phyloP scores from a whole-genome alignment of 2,329 filamentous ascomycete genomes.

The Ceratocystiopsis brevicomis region DNA sequence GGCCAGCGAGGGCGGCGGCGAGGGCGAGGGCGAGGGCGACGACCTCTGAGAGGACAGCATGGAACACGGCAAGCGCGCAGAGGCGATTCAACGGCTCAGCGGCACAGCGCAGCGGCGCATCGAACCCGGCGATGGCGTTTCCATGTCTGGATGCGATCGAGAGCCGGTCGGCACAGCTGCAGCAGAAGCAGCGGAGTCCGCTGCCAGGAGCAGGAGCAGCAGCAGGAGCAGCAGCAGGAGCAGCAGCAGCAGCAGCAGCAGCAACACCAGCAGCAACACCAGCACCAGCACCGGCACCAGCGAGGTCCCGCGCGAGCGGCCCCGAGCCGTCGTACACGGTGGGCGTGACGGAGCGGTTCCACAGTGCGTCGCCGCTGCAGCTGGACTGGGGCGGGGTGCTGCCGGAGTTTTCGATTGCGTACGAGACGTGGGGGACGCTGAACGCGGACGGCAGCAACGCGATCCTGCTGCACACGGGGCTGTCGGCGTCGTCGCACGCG shows the following conservation, averaged over 20 bases:
- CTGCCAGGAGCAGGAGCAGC: neutral
- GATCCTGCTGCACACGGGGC: constrained; percentile 79
- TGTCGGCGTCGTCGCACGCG: constrained; percentile 94
- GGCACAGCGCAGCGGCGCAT: constrained; percentile 24
- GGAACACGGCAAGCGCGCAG: no score
- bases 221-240: neutral
- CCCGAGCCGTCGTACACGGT: constrained; percentile 90
- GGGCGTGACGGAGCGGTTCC: constrained; percentile 63
- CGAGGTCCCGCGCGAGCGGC: constrained; percentile 37
- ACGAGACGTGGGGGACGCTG: constrained; percentile 76
- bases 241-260: neutral
- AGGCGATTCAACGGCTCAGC: constrained; percentile 10
- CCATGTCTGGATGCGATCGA: constrained; percentile 79
- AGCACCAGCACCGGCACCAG: neutral
- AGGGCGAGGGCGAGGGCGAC: no score
- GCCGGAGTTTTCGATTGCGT: constrained; percentile 73
- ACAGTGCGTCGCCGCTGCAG: constrained; percentile 52
- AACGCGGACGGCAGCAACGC: constrained; percentile 71
- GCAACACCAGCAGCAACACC: neutral
- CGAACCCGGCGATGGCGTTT: constrained; percentile 75
- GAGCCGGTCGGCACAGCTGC: constrained; percentile 48
- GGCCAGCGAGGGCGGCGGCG: no score
- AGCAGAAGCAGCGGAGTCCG: constrained; percentile 23
- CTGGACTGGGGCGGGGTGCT: constrained; percentile 94
- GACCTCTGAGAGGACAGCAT: no score